phyloP scores from a whole-genome alignment of 208 protist genomes.

The Acanthamoeba sp. region DNA sequence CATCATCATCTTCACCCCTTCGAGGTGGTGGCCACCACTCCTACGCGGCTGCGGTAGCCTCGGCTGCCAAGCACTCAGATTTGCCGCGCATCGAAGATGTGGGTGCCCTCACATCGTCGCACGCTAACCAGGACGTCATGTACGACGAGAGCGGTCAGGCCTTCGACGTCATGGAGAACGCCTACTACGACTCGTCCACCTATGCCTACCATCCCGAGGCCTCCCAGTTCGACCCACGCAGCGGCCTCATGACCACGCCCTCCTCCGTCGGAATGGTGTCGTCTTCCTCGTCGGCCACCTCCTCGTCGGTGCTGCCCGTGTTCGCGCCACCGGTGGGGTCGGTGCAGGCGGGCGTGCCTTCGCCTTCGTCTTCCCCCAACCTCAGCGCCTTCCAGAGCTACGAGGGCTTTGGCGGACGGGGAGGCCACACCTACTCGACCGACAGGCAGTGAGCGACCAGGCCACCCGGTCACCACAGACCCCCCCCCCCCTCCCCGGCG shows the following conservation, averaged over 20 bases:
- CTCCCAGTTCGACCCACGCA: slow-evolving; percentile 24
- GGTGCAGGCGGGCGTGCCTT: neutral
- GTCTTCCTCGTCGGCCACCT: neutral
- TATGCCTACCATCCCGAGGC: neutral
- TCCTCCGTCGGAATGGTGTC: neutral
- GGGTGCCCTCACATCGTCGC: neutral
- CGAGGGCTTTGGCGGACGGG: neutral
- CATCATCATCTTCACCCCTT: too few species aligned
- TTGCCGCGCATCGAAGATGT: neutral
- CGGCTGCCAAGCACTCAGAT: neutral
- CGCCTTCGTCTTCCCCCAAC: neutral
- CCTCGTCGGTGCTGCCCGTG: neutral
- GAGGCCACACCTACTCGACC: neutral
- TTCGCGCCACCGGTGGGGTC: neutral
- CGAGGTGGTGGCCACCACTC: neutral
- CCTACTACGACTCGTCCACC: neutral
- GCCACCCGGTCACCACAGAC: too few species aligned
- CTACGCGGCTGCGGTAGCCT: neutral
- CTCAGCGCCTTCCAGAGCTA: slow-evolving; percentile 57
- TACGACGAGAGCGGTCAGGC: slow-evolving; percentile 41
- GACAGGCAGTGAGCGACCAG: neutral
- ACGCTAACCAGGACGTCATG: slow-evolving; percentile 33
- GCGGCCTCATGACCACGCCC: slow-evolving; percentile 12
- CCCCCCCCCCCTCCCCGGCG: too few species aligned
- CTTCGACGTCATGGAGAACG: neutral